These are phyloP conservation scores for Piper longum DNA, from an alignment of 164 flowering plant species.

Conservation along the genomic window DNA sequence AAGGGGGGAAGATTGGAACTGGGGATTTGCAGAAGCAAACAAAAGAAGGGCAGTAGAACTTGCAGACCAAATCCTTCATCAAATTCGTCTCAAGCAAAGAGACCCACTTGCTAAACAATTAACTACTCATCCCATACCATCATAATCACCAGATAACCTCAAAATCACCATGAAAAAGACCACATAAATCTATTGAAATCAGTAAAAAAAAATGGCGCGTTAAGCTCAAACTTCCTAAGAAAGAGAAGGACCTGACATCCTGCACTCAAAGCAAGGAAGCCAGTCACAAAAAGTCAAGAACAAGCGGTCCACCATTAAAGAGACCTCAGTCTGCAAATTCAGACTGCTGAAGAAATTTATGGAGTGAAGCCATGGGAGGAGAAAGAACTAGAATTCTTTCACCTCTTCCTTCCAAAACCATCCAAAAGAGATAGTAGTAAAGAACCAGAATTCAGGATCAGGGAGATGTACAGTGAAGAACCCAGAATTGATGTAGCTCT, in stretches of 20 bases:
- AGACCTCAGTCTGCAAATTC: too few relatives aligned
- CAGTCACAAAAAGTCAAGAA: background rate
- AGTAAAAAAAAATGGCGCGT: background rate
- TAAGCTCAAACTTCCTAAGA: background rate
- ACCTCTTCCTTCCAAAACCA: too few relatives aligned
- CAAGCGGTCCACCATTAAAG: background rate
- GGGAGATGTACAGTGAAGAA: background rate
- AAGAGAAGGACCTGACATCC: background rate
- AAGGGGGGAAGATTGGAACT: conserved; percentile 33
- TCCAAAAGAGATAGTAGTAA: too few relatives aligned
- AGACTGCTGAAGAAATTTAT: too few relatives aligned
- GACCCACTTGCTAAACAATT: background rate
- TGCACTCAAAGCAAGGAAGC: conserved; percentile 1
- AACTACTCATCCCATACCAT: background rate
- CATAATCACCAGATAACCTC: background rate
- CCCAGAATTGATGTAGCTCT: background rate
- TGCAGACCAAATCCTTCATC: conserved; percentile 69
- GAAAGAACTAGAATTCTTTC: too few relatives aligned
- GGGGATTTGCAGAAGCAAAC: conserved; percentile 71
- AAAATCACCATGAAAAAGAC: too few relatives aligned
- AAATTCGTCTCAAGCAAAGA: conserved; percentile 11
- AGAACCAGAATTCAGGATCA: background rate
- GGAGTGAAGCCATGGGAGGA: too few relatives aligned
- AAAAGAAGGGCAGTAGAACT: conserved; percentile 58
- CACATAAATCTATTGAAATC: background rate